Evolutionary conservation across 83 land plant genomes (phyloP).

Genomic region (Isoetes engelmannii): DNA sequence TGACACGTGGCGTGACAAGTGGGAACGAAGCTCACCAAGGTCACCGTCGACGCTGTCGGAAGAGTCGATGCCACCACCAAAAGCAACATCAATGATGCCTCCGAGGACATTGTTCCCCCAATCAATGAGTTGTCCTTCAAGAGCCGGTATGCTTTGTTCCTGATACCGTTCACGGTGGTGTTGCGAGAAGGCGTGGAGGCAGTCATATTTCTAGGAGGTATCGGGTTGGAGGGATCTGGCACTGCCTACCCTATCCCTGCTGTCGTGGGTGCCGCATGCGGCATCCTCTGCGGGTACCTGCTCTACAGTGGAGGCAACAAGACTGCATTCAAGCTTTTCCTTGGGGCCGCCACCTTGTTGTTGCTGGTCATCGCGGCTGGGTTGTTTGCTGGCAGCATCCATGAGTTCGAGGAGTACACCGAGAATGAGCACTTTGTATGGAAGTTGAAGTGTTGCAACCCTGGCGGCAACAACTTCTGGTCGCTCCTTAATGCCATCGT

Average conservation of each 20-base stretch:
- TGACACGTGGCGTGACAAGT: conserved; percentile 19
- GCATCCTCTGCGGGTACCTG: conserved; percentile 14
- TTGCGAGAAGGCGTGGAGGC: conserved; percentile 22
- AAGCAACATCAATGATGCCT: conserved; percentile 17
- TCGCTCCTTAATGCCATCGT: conserved; percentile 14
- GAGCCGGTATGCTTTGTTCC: conserved; percentile 19
- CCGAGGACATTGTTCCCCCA: conserved; percentile 11
- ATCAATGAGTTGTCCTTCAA: background rate
- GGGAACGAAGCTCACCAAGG: conserved; percentile 28
- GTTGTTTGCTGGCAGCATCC: conserved; percentile 23
- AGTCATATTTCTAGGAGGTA: conserved; percentile 19
- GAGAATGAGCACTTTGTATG: conserved; percentile 22
- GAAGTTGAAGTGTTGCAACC: conserved; percentile 22
- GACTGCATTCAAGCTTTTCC: conserved; percentile 17
- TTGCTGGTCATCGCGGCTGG: conserved; percentile 19
- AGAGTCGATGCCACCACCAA: conserved; percentile 7
- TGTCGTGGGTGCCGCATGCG: conserved; percentile 15
- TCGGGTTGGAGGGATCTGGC: conserved; percentile 22
- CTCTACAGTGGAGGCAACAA: conserved; percentile 25
- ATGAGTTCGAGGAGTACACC: conserved; percentile 30
- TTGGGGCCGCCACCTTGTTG: conserved; percentile 1
- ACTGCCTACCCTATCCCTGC: conserved; percentile 24
- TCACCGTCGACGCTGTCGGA: conserved; percentile 15
- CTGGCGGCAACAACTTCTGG: conserved; percentile 18
- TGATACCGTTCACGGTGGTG: conserved; percentile 18